Conservation (phyloP, 1,139 yeast genomes). For the Saccharomyces hybrid region DNA sequence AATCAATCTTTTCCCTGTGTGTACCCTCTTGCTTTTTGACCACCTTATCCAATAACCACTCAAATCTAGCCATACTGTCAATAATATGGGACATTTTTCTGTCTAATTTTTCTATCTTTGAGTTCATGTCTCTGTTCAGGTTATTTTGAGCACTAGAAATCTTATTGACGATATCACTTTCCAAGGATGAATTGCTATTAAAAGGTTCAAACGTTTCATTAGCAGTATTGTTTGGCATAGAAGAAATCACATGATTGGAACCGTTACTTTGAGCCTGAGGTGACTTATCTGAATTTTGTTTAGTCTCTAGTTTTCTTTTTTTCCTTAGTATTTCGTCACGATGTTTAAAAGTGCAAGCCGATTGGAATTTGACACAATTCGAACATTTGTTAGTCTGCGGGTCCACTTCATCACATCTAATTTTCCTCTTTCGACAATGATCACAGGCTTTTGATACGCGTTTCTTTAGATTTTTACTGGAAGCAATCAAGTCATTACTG, state of each 20-base stretch:
- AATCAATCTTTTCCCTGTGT: constrained; percentile 1
- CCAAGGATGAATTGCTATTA: neutral
- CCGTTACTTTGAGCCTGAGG: neutral
- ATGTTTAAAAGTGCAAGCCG: constrained; percentile 15
- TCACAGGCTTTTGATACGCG: constrained; percentile 34
- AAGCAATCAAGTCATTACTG: neutral
- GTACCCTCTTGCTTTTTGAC: constrained; percentile 6
- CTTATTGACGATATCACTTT: constrained; percentile 1
- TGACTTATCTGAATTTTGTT: neutral
- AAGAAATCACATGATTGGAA: neutral
- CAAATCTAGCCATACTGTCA: constrained; percentile 20
- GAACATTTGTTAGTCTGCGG: constrained; percentile 20
- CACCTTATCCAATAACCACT: constrained; percentile 14
- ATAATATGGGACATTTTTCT: constrained; percentile 20
- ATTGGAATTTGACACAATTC: constrained; percentile 24
- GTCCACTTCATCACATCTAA: constrained; percentile 30
- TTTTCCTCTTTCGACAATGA: constrained; percentile 33
- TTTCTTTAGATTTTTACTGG: constrained; percentile 6
- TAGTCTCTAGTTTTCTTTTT: constrained; percentile 3
- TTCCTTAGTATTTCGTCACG: constrained; percentile 5
- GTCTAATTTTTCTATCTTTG: constrained; percentile 19
- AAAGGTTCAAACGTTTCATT: neutral
- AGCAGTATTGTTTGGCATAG: neutral
- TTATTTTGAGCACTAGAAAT: neutral
- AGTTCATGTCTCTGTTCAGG: constrained; percentile 1